Evolutionary conservation across 441 rosid species (phyloP).

Genomic region (Populus hybrid): DNA sequence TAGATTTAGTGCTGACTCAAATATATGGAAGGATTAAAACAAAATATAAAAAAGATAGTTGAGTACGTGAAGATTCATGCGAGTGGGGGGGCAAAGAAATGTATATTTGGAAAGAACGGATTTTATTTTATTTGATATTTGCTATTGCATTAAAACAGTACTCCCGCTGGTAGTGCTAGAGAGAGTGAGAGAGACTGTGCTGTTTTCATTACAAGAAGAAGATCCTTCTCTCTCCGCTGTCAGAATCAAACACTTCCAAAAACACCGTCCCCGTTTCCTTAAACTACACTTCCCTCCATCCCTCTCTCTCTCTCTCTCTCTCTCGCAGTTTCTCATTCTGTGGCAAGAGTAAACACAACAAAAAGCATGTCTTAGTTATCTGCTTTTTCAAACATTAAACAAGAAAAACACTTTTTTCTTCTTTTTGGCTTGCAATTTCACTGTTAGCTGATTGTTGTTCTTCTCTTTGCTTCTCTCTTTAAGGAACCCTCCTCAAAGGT

Average conservation of each 20-base stretch:
- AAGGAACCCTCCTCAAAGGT: slow-evolving; percentile 26
- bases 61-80: background rate
- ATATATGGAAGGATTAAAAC: background rate
- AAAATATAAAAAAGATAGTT: no score
- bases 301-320: background rate
- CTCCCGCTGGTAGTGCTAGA: background rate
- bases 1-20: background rate
- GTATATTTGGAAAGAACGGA: background rate
- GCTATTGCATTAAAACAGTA: background rate
- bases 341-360: background rate
- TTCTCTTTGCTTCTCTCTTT: background rate
- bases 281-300: background rate
- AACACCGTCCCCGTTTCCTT: background rate
- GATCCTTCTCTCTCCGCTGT: slow-evolving; percentile 13
- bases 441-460: background rate
- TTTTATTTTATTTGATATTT: background rate
- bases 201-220: slow-evolving; percentile 1
- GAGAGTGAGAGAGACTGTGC: background rate
- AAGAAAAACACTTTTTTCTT: background rate
- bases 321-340: slow-evolving; percentile 1
- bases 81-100: background rate
- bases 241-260: slow-evolving; percentile 15
- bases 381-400: slow-evolving; percentile 4
- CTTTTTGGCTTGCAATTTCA: background rate
- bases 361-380: slow-evolving; percentile 1